Evolutionary conservation across 768 basidiomycete species (phyloP).

Genomic region (Paxillus rubicundulus): DNA sequence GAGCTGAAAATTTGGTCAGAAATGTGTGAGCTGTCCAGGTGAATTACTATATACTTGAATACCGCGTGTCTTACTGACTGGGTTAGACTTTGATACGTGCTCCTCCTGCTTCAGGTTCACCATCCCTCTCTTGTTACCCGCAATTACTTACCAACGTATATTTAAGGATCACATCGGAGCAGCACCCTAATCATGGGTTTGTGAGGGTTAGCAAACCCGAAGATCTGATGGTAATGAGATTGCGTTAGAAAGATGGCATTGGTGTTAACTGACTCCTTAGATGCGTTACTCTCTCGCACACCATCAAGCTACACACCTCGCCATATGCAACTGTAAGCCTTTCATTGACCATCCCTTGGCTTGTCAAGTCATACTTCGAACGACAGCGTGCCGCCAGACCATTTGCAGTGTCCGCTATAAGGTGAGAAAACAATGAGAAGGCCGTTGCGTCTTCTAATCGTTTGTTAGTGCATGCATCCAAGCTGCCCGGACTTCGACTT

Average conservation of each 20-base stretch:
- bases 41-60: not conserved
- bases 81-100: slow-evolving; percentile 74
- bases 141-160: not conserved
- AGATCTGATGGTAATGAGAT: slow-evolving; percentile 55
- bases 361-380: not conserved
- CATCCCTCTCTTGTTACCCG: not conserved
- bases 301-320: slow-evolving; percentile 42
- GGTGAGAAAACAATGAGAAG: slow-evolving; percentile 34
- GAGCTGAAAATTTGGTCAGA: slow-evolving; percentile 41
- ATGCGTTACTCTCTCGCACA: slow-evolving; percentile 24
- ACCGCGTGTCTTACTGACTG: slow-evolving; percentile 6
- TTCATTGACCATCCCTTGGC: not conserved
- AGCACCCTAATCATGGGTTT: slow-evolving; percentile 78
- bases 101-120: slow-evolving; percentile 60
- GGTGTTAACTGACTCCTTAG: slow-evolving; percentile 18
- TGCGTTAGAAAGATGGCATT: not conserved
- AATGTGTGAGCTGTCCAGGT: slow-evolving; percentile 72
- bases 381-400: slow-evolving; percentile 42
- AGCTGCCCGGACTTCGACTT: slow-evolving; percentile 80
- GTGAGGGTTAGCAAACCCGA: slow-evolving; percentile 53
- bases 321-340: slow-evolving; percentile 54
- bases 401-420: slow-evolving; percentile 74
- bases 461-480: slow-evolving; percentile 71
- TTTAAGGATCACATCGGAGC: slow-evolving; percentile 59
- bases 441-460: not conserved